Percentiles rank a stretch among this genome's conserved stretches.
phyloP scores from a whole-genome alignment of 345 rosid genomes.

The Brassica cretica region DNA sequence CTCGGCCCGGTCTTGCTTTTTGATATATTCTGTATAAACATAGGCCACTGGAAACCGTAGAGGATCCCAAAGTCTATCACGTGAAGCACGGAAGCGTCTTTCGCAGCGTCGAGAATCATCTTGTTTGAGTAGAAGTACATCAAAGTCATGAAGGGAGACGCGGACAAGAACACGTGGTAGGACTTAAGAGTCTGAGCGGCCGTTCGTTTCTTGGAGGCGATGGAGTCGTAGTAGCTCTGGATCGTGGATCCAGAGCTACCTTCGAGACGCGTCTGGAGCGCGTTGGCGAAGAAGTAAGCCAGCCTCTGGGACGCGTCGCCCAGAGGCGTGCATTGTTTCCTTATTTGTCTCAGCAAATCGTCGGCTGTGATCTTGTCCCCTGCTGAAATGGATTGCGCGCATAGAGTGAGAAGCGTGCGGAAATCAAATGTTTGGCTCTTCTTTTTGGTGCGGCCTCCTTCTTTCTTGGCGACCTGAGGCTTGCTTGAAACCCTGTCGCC shows the following conservation, averaged over 20 bases:
- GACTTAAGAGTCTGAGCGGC: slow-evolving; percentile 68
- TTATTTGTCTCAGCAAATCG: slow-evolving; percentile 75
- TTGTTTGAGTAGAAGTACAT: slow-evolving; percentile 53
- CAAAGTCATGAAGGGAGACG: slow-evolving; percentile 69
- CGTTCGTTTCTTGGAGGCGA: slow-evolving; percentile 44
- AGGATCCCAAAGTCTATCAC: slow-evolving; percentile 78
- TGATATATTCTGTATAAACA: slow-evolving; percentile 65
- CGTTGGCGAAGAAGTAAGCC: slow-evolving; percentile 82
- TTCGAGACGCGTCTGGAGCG: slow-evolving; percentile 71
- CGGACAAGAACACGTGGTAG: slow-evolving; percentile 49
- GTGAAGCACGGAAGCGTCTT: slow-evolving; percentile 62
- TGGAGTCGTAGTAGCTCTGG: slow-evolving; percentile 38
- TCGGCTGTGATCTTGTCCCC: slow-evolving; percentile 64
- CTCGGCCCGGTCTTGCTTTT: slow-evolving; percentile 50
- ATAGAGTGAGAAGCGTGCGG: slow-evolving; percentile 59
- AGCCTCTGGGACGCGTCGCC: slow-evolving; percentile 84
- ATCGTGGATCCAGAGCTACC: slow-evolving; percentile 44
- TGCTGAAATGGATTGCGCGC: slow-evolving; percentile 75
- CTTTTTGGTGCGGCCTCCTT: slow-evolving; percentile 46
- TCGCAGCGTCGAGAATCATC: slow-evolving; percentile 52
- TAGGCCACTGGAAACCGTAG: slow-evolving; percentile 92
- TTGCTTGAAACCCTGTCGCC: slow-evolving; percentile 29
- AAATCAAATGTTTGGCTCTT: slow-evolving; percentile 67
- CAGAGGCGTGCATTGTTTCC: slow-evolving; percentile 58
- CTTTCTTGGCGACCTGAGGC: slow-evolving; percentile 39